phyloP scores from a whole-genome alignment of 2,329 filamentous ascomycete species.

The Colletotrichum acutatum region DNA sequence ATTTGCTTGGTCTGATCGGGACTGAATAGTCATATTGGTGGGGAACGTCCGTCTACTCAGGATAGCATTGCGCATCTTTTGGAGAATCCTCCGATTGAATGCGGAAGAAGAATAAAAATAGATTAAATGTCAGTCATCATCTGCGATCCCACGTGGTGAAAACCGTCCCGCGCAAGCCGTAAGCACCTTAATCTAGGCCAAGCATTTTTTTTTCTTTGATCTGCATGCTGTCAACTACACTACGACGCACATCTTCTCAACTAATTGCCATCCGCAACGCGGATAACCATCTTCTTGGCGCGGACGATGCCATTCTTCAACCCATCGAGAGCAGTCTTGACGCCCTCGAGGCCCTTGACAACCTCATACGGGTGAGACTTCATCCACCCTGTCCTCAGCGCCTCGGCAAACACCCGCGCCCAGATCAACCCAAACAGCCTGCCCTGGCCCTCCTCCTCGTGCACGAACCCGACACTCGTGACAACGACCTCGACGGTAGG shows the following conservation, averaged over 20 bases:
- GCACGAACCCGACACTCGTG: conserved; percentile 30
- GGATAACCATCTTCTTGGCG: conserved; percentile 37
- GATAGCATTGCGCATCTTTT: neutral
- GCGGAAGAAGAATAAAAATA: neutral
- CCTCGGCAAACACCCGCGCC: conserved; percentile 30
- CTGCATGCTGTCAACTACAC: neutral
- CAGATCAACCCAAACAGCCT: conserved; percentile 33
- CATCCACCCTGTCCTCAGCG: conserved; percentile 35
- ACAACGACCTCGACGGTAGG: conserved; percentile 30
- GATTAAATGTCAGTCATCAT: neutral
- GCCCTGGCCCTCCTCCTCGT: conserved; percentile 29
- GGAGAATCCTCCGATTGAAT: neutral
- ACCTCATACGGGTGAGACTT: conserved; percentile 37
- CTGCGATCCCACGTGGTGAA: neutral
- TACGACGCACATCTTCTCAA: neutral
- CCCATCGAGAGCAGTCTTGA: conserved; percentile 32
- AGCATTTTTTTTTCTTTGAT: too few relatives aligned
- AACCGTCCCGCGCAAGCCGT: neutral
- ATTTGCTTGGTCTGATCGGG: neutral
- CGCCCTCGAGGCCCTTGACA: conserved; percentile 22
- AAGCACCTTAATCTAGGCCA: neutral
- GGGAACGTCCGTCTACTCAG: neutral
- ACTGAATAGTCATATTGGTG: neutral
- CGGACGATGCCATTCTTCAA: conserved; percentile 33
- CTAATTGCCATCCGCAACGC: conserved; percentile 32